phyloP scores from a whole-genome alignment of 2,329 filamentous ascomycete species.

The Lizonia empirigonia region DNA sequence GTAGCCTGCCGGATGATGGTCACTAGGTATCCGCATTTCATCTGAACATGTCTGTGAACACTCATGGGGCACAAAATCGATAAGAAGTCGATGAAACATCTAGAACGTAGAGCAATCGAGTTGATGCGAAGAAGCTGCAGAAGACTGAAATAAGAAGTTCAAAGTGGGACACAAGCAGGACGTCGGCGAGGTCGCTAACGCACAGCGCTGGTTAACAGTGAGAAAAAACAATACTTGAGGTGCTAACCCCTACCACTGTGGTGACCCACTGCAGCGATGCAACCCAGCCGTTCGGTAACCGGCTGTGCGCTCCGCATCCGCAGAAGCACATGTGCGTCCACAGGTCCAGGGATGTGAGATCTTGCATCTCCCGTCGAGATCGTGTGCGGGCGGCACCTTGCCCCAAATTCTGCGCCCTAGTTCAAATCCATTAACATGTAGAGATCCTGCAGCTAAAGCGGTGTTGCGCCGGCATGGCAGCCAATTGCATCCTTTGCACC shows the following conservation, averaged over 20 bases:
- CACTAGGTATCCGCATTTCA: background rate
- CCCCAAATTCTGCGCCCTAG: constrained; percentile 7
- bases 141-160: constrained; percentile 16
- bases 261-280: constrained; percentile 7
- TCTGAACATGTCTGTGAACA: background rate
- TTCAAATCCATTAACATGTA: constrained; percentile 7
- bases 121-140: constrained; percentile 21
- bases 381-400: constrained; percentile 12
- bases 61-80: background rate
- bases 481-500: background rate
- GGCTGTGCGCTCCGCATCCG: constrained; percentile 35
- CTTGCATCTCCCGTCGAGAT: constrained; percentile 22
- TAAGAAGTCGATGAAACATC: constrained; percentile 6
- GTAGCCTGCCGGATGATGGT: background rate
- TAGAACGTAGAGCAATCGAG: constrained; percentile 13
- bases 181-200: constrained; percentile 23
- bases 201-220: constrained; percentile 9
- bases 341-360: constrained; percentile 25
- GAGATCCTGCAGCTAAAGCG: constrained; percentile 21
- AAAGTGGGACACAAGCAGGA: constrained; percentile 20
- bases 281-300: constrained; percentile 26
- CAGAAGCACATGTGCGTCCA: constrained; percentile 35
- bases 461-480: constrained; percentile 11
- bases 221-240: constrained; percentile 19
- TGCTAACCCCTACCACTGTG: constrained; percentile 12